Evolutionary conservation across 371 early-diverging fungal genomes (phyloP), one percentile per base, ranked within the genome.

Genomic region (Rhizomucor miehei): DNA sequence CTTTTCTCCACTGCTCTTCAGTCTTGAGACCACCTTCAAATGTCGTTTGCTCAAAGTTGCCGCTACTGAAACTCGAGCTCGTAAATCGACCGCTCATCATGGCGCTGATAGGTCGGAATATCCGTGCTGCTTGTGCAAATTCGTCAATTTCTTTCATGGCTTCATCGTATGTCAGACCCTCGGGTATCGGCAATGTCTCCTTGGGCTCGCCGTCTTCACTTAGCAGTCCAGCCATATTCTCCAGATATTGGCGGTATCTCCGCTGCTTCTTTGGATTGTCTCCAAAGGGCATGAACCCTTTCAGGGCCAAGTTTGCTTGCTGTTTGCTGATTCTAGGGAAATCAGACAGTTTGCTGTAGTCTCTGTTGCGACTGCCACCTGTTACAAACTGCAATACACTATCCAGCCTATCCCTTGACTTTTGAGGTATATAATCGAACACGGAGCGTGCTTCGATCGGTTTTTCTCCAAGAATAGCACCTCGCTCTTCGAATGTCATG

Each of bases 221-320:
- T 20, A 77, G 16, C 8, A 62, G 43, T 2, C 84, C 87, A 9
- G 90, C 87, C 23, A 81, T 75, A n/a, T 79, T 67, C 56, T 90
- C 80, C 41, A 94, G 59, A 65, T 84, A 93, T 6, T 71, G 56
- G 46, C 79, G 79, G 62, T 94, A 94, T 13, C 94, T 74, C n/a
- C 56, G 72, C 64, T 93, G 95, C 52, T 94, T 94, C 13, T 73
- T 72, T 10, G 71, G 62, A 52, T 87, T 84, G 35, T 82, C 85
- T 5, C 80, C 84, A 76, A 93, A 94, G 3, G 95, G 95, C 68
- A 92, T 90, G 62, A 88, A 94, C 3, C 94, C 95, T 57, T 80
- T 73, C 29, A 93, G 57, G 0, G 95, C 95, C 3, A 84, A 80
- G 47, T 75, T 44, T 0, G 94, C 94, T 2, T 78, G 73, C 5